These are phyloP conservation scores for Clarireedia paspali DNA, from an alignment of 2,329 filamentous ascomycete genomes.

Conservation along the genomic window DNA sequence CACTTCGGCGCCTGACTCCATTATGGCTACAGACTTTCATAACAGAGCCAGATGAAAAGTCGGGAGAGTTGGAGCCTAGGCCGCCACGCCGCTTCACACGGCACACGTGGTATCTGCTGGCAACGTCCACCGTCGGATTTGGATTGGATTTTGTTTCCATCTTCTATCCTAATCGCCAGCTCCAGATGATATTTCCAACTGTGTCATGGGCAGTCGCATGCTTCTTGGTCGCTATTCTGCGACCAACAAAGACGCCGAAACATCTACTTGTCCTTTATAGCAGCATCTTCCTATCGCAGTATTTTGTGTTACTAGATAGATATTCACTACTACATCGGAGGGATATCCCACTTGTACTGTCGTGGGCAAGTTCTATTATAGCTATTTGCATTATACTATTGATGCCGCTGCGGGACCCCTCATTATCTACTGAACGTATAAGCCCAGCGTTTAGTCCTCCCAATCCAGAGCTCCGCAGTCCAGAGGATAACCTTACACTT, in stretches of 20 bases:
- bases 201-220: conserved; percentile 21
- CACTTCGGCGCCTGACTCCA: conserved; percentile 30
- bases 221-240: conserved; percentile 17
- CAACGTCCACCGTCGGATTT: conserved; percentile 32
- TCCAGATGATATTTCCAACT: conserved; percentile 25
- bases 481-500: conserved; percentile 71
- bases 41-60: conserved; percentile 32
- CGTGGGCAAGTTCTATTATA: conserved; percentile 35
- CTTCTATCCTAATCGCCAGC: conserved; percentile 21
- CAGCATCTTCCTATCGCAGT: conserved; percentile 21
- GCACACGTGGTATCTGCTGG: conserved; percentile 33
- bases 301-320: conserved; percentile 27
- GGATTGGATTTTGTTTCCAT: conserved; percentile 28
- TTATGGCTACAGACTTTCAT: conserved; percentile 46
- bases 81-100: conserved; percentile 13
- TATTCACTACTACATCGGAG: conserved; percentile 13
- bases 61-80: conserved; percentile 26
- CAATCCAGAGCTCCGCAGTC: conserved; percentile 54
- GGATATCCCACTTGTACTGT: conserved; percentile 20
- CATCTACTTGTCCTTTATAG: conserved; percentile 16
- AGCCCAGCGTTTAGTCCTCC: conserved; percentile 48
- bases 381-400: conserved; percentile 48
- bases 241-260: conserved; percentile 22
- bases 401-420: conserved; percentile 63
- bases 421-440: conserved; percentile 47